Conservation (phyloP, 1,284 basidiomycete genomes). For the Trametes hirsuta region DNA sequence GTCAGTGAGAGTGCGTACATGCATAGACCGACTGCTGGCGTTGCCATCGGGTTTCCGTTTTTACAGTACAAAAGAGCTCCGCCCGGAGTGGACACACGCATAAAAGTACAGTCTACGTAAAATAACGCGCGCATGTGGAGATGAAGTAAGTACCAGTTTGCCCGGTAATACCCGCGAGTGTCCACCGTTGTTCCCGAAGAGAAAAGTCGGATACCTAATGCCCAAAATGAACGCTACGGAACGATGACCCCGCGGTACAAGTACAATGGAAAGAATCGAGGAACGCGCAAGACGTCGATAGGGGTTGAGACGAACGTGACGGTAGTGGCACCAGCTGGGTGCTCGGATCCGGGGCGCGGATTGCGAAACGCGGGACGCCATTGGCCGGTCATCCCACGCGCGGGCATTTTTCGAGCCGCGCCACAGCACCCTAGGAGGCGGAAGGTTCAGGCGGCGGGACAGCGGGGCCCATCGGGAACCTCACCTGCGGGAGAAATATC, state of each 20-base stretch:
- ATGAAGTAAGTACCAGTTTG: not conserved
- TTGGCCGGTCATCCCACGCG: constrained; percentile 28
- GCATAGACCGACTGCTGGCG: not conserved
- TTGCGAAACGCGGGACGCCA: too few species aligned
- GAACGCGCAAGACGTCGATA: not conserved
- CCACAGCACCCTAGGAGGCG: constrained; percentile 29
- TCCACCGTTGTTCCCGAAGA: not conserved
- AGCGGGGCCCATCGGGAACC: not conserved
- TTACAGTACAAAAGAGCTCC: not conserved
- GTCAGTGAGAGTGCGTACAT: too few species aligned
- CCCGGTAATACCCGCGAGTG: not conserved
- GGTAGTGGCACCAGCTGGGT: not conserved
- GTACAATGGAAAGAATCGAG: constrained; percentile 4
- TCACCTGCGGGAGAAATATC: constrained; percentile 31
- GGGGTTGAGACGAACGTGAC: not conserved
- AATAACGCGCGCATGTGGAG: not conserved
- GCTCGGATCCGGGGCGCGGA: not conserved
- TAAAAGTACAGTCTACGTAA: constrained; percentile 15
- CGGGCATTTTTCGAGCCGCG: constrained; percentile 35
- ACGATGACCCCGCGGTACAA: constrained; percentile 4
- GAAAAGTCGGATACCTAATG: not conserved
- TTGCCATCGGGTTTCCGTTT: not conserved
- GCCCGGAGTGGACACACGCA: not conserved
- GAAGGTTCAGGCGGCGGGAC: not conserved
- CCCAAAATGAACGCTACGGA: constrained; percentile 1